Evolutionary conservation across 306 rosid species (phyloP).

Genomic region (Lathyrus aphaca): DNA sequence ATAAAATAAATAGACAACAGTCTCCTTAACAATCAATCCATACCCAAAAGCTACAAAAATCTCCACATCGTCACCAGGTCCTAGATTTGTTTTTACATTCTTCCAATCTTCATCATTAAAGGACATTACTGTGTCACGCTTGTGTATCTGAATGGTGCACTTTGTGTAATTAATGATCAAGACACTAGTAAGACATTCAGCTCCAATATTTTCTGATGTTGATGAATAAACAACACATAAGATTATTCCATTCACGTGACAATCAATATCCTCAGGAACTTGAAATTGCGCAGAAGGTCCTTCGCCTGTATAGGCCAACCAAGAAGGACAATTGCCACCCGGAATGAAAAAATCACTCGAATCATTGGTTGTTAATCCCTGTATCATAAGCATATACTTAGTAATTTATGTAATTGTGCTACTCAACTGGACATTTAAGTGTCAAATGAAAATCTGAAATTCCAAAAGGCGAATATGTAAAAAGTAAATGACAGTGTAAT

Average conservation of each 20-base stretch:
- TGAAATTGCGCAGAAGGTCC: not conserved
- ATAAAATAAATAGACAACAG: constrained; percentile 1
- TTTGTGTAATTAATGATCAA: constrained; percentile 31
- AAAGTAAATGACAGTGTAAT: too few relatives aligned
- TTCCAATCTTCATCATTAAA: constrained; percentile 40
- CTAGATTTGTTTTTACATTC: not conserved
- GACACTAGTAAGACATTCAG: constrained; percentile 8
- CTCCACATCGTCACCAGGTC: constrained; percentile 27
- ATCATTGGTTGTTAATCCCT: not conserved
- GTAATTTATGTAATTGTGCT: too few relatives aligned
- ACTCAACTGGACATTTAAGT: too few relatives aligned
- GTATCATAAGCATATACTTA: not conserved
- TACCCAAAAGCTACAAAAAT: constrained; percentile 23
- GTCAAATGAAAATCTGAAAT: too few relatives aligned
- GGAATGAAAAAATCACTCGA: not conserved
- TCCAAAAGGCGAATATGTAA: too few relatives aligned
- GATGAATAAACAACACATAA: constrained; percentile 29
- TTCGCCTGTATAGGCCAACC: constrained; percentile 6
- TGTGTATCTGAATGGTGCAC: constrained; percentile 19
- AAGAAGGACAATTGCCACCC: constrained; percentile 6
- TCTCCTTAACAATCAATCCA: constrained; percentile 4
- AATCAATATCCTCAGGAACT: not conserved
- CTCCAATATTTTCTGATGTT: not conserved
- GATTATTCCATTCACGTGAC: not conserved
- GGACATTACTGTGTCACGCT: constrained; percentile 24